These are phyloP conservation scores for Globisporangium sylvaticum DNA, from an alignment of 352 stramenopile genomes.

Conservation along the genomic window DNA sequence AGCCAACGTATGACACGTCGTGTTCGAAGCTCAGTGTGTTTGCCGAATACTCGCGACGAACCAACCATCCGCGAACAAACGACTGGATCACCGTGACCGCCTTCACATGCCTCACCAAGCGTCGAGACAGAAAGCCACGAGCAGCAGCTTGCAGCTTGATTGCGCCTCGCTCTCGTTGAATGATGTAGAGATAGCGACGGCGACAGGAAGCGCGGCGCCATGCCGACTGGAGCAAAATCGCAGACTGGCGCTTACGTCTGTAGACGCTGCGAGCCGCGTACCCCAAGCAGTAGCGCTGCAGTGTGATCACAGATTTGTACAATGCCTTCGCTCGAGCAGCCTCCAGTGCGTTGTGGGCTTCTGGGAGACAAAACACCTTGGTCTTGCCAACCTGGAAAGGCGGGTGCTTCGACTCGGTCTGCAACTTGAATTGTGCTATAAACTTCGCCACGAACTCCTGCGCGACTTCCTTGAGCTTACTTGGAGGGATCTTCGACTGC, in stretches of 20 bases:
- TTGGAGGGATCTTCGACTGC: constrained; percentile 30
- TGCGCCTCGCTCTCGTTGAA: constrained; percentile 38
- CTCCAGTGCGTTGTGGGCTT: constrained; percentile 69
- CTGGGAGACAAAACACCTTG: constrained; percentile 74
- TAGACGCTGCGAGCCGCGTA: constrained; percentile 50
- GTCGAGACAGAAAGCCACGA: constrained; percentile 44
- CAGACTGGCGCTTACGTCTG: constrained; percentile 39
- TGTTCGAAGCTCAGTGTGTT: constrained; percentile 80
- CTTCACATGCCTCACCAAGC: constrained; percentile 35
- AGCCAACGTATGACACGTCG: constrained; percentile 73
- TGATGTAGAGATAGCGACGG: constrained; percentile 32
- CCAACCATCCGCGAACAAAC: constrained; percentile 78
- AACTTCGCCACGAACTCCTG: constrained; percentile 46
- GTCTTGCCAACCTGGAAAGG: constrained; percentile 80
- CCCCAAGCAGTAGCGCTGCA: constrained; percentile 72
- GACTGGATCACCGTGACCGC: constrained; percentile 66
- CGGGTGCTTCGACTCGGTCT: constrained; percentile 39
- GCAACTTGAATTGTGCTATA: constrained; percentile 29
- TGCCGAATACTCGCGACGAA: constrained; percentile 67
- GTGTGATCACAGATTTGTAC: constrained; percentile 65
- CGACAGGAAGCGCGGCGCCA: constrained; percentile 51
- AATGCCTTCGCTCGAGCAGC: constrained; percentile 52
- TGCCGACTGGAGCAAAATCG: constrained; percentile 48
- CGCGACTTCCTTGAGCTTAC: constrained; percentile 49
- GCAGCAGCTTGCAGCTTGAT: constrained; percentile 47